These are phyloP conservation scores for Sarocladiaceae sp. DNA, from an alignment of 2,329 filamentous ascomycete genomes.

Conservation along the genomic window DNA sequence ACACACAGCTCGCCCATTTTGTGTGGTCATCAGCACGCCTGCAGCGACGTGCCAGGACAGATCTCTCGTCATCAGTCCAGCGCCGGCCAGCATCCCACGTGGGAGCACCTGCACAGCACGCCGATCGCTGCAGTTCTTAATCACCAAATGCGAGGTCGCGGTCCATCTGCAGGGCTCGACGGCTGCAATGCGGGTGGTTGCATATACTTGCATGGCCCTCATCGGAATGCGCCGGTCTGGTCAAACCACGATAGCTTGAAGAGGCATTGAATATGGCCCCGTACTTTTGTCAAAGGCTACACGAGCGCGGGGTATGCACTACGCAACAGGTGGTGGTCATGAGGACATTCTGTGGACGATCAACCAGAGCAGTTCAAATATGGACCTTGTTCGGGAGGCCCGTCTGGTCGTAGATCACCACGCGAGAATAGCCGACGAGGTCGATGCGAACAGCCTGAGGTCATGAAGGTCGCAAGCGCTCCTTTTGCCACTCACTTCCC, in stretches of 20 bases:
- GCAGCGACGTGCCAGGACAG: too few relatives aligned
- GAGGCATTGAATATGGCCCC: too few relatives aligned
- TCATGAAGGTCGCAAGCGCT: neutral
- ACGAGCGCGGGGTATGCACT: too few relatives aligned
- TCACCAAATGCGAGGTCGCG: neutral
- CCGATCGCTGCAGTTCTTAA: neutral
- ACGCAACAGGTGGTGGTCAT: neutral
- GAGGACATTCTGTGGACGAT: neutral
- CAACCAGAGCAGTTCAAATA: neutral
- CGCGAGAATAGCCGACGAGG: neutral
- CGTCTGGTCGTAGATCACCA: too few relatives aligned
- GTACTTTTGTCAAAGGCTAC: too few relatives aligned
- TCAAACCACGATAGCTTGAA: too few relatives aligned
- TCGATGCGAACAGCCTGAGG: neutral
- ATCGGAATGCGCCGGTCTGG: neutral
- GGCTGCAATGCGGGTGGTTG: slow-evolving; percentile 7
- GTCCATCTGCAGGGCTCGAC: neutral
- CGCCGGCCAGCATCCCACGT: neutral
- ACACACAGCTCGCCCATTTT: too few relatives aligned
- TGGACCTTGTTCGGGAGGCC: too few relatives aligned
- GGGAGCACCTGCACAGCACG: neutral
- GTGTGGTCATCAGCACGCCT: too few relatives aligned
- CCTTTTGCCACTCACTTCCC: neutral
- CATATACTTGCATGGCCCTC: neutral
- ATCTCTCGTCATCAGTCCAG: too few relatives aligned